Evolutionary conservation across 2,329 filamentous ascomycete genomes (phyloP), one percentile per base, ranked within the genome.

Genomic region (Rutstroemia sp.): DNA sequence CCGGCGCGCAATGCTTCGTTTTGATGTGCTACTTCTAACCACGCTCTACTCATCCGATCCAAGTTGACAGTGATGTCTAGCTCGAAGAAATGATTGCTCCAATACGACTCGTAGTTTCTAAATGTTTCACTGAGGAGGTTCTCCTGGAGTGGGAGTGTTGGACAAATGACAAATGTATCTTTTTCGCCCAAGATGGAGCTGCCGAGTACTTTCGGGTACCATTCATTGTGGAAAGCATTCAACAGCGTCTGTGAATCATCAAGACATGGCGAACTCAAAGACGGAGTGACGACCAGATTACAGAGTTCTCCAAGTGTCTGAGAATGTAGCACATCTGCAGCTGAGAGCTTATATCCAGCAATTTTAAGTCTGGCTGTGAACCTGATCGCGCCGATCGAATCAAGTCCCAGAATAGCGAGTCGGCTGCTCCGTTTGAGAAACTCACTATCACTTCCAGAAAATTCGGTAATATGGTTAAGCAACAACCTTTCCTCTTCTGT

Each of bases 1-100:
- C 68, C 55, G 48, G 68, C 66, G 39, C 72, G 66, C 54, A 73
- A 56, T 17, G 71, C 70, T 9, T 63, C 60, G 5, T 56, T 65
- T 9, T 53, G 56, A 7, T 56, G 53, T 9, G 66, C 60, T 1
- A 64, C 59, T 0, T 50, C 36, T 36, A 67, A 62, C 66, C 66
- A 70, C 5, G 69, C 64, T 4, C 49, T 36, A 14, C 64, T 59
- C 42, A 68, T 63, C 3, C 44, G 40, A 7, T 60, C 39, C 6
- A 64, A 40, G 23, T 60, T 52, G 7, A 68, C 34, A 46, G 62
- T 7, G 5, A 39, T 4, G 7, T 66, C 56, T 2, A 65, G 54
- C 46, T 61, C 48, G 2, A 57, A 57, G 61, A 50, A 44, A 36
- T 56, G 54, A 65, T 66, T 5, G 66, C 65, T 27, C 73, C 63